Evolutionary conservation across 2,329 filamentous ascomycete genomes (phyloP).

Genomic region (Aspergillus nomiae): DNA sequence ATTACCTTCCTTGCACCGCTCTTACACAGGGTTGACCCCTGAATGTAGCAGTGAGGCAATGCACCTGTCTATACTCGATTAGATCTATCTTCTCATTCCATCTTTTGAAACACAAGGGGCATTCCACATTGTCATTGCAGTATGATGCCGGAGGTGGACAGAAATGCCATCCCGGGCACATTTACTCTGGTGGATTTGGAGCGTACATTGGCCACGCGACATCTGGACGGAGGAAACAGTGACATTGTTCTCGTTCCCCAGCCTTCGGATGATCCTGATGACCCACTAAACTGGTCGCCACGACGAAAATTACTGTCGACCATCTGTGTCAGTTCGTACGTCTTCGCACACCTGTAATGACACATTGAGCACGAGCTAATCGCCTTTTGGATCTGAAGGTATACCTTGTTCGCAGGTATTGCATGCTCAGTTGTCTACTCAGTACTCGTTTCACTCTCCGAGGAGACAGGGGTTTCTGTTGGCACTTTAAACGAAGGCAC

Average conservation of each 20-base stretch:
- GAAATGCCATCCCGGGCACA: slow-evolving; percentile 43
- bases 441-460: slow-evolving; percentile 39
- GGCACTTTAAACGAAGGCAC: slow-evolving; percentile 42
- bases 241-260: slow-evolving; percentile 47
- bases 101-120: not conserved
- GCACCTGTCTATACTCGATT: not conserved
- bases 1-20: not conserved
- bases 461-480: slow-evolving; percentile 38
- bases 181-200: slow-evolving; percentile 47
- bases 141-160: slow-evolving; percentile 32
- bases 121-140: not conserved
- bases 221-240: slow-evolving; percentile 29
- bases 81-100: not conserved
- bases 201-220: slow-evolving; percentile 34
- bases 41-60: not conserved
- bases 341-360: not conserved
- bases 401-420: slow-evolving; percentile 42
- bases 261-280: slow-evolving; percentile 49
- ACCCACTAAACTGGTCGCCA: slow-evolving; percentile 50
- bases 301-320: slow-evolving; percentile 47
- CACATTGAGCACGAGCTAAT: not conserved
- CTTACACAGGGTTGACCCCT: not conserved
- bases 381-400: slow-evolving; percentile 27
- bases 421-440: slow-evolving; percentile 43
- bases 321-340: slow-evolving; percentile 45